Percentiles rank a stretch among this genome's conserved stretches.
Conservation (phyloP, 176 grass and related monocot genomes). For the Microstegium vimineum region DNA sequence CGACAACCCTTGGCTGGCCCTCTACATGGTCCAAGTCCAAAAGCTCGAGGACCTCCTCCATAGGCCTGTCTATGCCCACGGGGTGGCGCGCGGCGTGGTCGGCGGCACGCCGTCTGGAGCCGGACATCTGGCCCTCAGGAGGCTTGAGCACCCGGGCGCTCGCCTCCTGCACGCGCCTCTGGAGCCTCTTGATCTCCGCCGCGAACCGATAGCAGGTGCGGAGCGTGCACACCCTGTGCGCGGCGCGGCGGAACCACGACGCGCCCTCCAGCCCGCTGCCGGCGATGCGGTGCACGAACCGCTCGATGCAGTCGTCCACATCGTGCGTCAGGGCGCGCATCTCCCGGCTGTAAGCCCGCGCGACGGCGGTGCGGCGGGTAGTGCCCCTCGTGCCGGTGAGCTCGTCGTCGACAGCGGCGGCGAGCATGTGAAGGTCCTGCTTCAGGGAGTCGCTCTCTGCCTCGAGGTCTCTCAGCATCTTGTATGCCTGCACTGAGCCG, state of each 20-base stretch:
- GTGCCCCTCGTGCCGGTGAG: not conserved
- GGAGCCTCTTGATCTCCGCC: not conserved
- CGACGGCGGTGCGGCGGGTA: not conserved
- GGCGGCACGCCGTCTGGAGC: not conserved
- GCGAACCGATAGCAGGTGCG: not conserved
- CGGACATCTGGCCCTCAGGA: not conserved
- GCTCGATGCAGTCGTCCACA: constrained; percentile 19
- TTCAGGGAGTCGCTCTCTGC: not conserved
- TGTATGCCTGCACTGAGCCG: not conserved
- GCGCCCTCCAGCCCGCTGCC: not conserved
- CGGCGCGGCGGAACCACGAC: not conserved
- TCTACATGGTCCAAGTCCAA: not conserved
- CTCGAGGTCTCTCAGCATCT: not conserved
- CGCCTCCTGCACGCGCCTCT: not conserved
- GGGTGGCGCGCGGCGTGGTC: not conserved
- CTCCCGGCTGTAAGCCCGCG: not conserved
- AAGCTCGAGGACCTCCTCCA: not conserved
- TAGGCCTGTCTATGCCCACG: not conserved
- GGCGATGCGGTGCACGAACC: constrained; percentile 10
- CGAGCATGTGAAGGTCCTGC: not conserved
- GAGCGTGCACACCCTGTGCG: not conserved
- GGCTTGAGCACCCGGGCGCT: not conserved
- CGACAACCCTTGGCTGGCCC: not conserved
- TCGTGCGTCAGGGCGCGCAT: not conserved
- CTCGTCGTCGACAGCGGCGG: not conserved